Conservation (phyloP, 768 basidiomycete genomes). For the Boletus coccyginus region DNA sequence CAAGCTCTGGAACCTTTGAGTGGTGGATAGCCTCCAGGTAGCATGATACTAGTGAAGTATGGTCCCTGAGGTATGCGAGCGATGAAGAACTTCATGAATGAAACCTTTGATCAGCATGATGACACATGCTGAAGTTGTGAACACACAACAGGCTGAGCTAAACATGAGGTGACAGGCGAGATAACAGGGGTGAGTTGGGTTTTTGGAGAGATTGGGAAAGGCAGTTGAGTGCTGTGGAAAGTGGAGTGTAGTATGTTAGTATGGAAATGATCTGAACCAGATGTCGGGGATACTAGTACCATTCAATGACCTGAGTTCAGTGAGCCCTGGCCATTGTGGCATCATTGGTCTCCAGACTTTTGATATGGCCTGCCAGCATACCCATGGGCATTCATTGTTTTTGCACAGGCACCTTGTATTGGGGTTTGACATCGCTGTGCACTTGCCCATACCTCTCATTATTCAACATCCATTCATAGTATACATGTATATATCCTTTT, state of each 20-base stretch:
- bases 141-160: constrained; percentile 13
- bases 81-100: constrained; percentile 84
- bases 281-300: constrained; percentile 15
- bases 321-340: too few species aligned
- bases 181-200: constrained; percentile 35
- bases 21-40: constrained; percentile 85
- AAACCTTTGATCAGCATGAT: constrained; percentile 68
- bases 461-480: too few species aligned
- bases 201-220: constrained; percentile 52
- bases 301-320: constrained; percentile 35
- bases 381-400: too few species aligned
- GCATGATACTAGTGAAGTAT: constrained; percentile 83
- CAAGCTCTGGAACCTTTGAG: constrained; percentile 63
- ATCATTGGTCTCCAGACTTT: too few species aligned
- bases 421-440: too few species aligned
- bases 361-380: too few species aligned
- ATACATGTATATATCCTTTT: too few species aligned
- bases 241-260: not conserved
- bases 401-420: too few species aligned
- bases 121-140: constrained; percentile 27
- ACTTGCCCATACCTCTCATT: too few species aligned
- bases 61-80: constrained; percentile 79
- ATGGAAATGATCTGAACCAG: constrained; percentile 9
- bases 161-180: constrained; percentile 30
- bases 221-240: constrained; percentile 43